Evolutionary conservation across 1,284 basidiomycete genomes (phyloP).

Genomic region (Irpex lacteus): DNA sequence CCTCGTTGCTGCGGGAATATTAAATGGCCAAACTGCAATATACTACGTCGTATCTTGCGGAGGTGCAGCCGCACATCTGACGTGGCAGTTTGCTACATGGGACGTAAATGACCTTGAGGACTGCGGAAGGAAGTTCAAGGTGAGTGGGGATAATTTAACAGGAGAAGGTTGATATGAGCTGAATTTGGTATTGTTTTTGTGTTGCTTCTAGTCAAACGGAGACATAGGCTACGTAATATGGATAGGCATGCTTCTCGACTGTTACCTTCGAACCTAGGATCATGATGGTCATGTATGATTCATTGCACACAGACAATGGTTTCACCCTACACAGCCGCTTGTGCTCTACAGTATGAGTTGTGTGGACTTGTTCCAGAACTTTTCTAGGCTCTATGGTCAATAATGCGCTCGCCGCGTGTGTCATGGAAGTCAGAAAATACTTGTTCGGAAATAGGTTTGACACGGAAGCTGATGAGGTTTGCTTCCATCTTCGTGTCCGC

Average conservation of each 20-base stretch:
- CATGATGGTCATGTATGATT: neutral
- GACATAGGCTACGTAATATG: conserved; percentile 2
- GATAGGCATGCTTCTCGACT: neutral
- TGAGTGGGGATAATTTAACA: neutral
- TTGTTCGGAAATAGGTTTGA: neutral
- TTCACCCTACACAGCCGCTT: neutral
- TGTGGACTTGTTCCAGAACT: too few species aligned
- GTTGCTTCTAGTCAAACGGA: neutral
- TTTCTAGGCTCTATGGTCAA: neutral
- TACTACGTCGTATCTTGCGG: conserved; percentile 56
- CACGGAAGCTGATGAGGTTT: neutral
- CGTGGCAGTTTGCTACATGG: conserved; percentile 57
- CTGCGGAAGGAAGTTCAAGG: conserved; percentile 6
- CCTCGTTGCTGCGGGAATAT: conserved; percentile 1
- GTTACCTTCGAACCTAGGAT: neutral
- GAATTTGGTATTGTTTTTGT: neutral
- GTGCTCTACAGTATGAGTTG: too few species aligned
- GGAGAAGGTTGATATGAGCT: too few species aligned
- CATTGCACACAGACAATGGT: neutral
- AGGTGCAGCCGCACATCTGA: conserved; percentile 44
- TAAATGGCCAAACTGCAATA: conserved; percentile 46
- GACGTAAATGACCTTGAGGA: conserved; percentile 38
- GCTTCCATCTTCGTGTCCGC: neutral
- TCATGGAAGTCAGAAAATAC: neutral
- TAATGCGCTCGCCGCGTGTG: neutral